phyloP scores from a whole-genome alignment of 148 eudicot genomes.

The Camellia lanceoleosa region DNA sequence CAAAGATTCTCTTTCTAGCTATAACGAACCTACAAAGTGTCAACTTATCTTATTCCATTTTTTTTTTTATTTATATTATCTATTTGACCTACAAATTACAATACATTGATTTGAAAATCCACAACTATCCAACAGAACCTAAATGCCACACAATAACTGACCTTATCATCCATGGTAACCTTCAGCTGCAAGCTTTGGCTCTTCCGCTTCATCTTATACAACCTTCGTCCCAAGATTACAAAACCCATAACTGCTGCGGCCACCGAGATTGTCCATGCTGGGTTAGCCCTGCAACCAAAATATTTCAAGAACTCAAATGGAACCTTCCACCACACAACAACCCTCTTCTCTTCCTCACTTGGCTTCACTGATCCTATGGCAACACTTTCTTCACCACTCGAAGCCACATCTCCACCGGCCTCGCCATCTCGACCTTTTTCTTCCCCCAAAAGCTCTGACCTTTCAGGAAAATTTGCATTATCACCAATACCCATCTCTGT shows the following conservation, averaged over 20 bases:
- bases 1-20: too few species aligned
- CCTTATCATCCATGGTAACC: conserved; percentile 82
- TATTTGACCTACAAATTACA: too few species aligned
- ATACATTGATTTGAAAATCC: not conserved
- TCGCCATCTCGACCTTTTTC: too few species aligned
- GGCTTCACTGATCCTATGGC: conserved; percentile 11
- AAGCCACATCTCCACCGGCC: too few species aligned
- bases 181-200: conserved; percentile 50
- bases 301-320: conserved; percentile 68
- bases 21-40: too few species aligned
- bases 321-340: conserved; percentile 76
- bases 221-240: conserved; percentile 57
- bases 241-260: conserved; percentile 83
- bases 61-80: too few species aligned
- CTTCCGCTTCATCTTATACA: conserved; percentile 74
- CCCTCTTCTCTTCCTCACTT: conserved; percentile 25
- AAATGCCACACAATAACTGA: conserved; percentile 22
- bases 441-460: too few species aligned
- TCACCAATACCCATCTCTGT: too few species aligned
- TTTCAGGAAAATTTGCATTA: too few species aligned
- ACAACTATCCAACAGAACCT: not conserved
- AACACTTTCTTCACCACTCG: conserved; percentile 6
- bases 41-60: too few species aligned
- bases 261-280: conserved; percentile 81
- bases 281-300: conserved; percentile 65